These are phyloP conservation scores for Candida frijolesensis DNA, from an alignment of 1,139 yeast genomes.

Conservation along the genomic window DNA sequence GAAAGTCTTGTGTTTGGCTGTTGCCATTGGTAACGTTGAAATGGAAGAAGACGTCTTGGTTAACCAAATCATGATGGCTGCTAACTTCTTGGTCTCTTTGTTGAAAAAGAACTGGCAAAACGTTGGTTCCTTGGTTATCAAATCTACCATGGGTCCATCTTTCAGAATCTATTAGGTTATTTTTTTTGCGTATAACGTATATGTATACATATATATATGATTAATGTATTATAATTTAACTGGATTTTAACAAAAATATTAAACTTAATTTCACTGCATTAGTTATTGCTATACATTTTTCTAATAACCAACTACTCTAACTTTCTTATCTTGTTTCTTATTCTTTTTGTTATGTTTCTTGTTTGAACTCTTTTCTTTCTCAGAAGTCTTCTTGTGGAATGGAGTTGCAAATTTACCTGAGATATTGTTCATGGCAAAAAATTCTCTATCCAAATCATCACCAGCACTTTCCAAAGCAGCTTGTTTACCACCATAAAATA, in stretches of 20 bases:
- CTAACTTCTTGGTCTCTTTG: constrained; percentile 98
- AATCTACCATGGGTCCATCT: constrained; percentile 99
- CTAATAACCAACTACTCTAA: constrained; percentile 44
- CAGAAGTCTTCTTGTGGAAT: constrained; percentile 58
- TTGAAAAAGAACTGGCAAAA: constrained; percentile 99
- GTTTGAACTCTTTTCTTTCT: constrained; percentile 29
- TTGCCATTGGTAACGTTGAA: constrained; percentile 98
- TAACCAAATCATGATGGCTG: constrained; percentile 98
- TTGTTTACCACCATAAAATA: constrained; percentile 75
- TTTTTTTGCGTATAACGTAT: constrained; percentile 12
- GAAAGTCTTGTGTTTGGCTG: constrained; percentile 88
- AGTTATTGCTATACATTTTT: not conserved
- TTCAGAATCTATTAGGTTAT: constrained; percentile 92
- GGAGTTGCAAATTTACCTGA: constrained; percentile 69
- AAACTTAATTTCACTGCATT: not conserved
- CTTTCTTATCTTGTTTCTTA: constrained; percentile 61
- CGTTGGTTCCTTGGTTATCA: constrained; percentile 98
- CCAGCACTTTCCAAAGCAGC: constrained; percentile 78
- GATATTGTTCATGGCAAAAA: constrained; percentile 68
- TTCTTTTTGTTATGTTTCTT: constrained; percentile 84
- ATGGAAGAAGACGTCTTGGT: constrained; percentile 97
- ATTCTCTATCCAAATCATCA: constrained; percentile 80
- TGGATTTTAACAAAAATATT: not conserved
- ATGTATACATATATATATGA: constrained; percentile 3
- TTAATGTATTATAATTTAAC: constrained; percentile 4